Base-by-base conservation (phyloP, 2,329 filamentous ascomycete species). In the Aspergillus thermomutatus region DNA sequence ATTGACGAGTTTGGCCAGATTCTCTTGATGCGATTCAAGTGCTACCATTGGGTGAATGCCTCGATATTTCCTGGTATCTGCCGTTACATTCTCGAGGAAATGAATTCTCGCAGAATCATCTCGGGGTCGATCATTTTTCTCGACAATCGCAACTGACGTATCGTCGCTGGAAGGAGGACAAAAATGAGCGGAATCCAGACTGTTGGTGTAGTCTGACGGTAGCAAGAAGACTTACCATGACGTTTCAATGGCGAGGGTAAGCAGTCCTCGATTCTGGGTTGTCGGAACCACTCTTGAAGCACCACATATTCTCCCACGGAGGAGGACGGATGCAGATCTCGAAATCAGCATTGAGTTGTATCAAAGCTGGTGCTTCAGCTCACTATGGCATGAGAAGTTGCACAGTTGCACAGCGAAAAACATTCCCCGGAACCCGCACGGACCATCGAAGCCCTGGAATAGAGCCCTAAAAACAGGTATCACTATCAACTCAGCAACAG, bases 141-240 rank as follows among this genome's bases (percentile, higher is more conserved):
- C 84, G 41, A 97, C 80, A 49, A 97, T 76, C 28, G 93, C 89
- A 21, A 97, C 92, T 56, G 89, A 92, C 1, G 92, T 96, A 77
- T 97, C 93, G 76, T 97, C 93, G 80, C 93, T 80, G 50, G 48
- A 37, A 53, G 41, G 43, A 27, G 26, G 34, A 50, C 27, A 52
- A 27, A 27, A 19, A 27, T 43, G 25, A 46, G 47, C 60, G 34
- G 55, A 60, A 28, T 11, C 14, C 49, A 26, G 47, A 46, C 17
- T 26, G 19, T n/a, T 17, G 31, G 1, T 17, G 10, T 17, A 49
- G 23, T 26, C 9, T 14, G 25, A 14, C 9, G 25, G 49, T 40
- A 31, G 54, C 26, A 26, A 8, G 28, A 49, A 21, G 11, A 53
- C 65, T 60, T 61, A 77, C 75, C 75, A 79, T 52, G 77, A 79